Evolutionary conservation across 306 rosid genomes (phyloP).

Genomic region (Medicago arabica): DNA sequence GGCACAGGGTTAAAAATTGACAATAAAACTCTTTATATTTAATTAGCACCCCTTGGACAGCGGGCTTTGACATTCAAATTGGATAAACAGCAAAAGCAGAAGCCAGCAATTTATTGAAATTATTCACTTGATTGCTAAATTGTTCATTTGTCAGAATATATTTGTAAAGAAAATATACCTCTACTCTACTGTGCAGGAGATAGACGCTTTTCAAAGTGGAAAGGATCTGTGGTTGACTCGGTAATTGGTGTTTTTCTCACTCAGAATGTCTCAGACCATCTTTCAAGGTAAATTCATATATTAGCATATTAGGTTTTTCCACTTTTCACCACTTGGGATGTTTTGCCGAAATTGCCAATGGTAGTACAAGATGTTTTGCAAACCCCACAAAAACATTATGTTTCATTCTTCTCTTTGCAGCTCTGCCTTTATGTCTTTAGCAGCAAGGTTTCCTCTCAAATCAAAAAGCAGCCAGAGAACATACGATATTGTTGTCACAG

Average conservation of each 20-base stretch:
- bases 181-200: conserved; percentile 74
- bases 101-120: conserved; percentile 16
- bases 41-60: conserved; percentile 15
- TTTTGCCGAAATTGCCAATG: conserved; percentile 29
- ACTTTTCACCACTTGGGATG: conserved; percentile 23
- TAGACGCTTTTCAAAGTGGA: conserved; percentile 93
- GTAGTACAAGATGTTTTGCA: conserved; percentile 29
- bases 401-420: conserved; percentile 58
- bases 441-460: conserved; percentile 74
- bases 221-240: conserved; percentile 97
- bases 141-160: conserved; percentile 33
- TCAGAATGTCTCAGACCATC: conserved; percentile 96
- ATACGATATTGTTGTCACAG: conserved; percentile 43
- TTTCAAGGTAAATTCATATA: conserved; percentile 72
- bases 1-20: conserved; percentile 4
- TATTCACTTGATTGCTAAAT: conserved; percentile 26
- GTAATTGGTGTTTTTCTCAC: conserved; percentile 95
- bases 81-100: conserved; percentile 35
- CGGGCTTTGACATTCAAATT: conserved; percentile 13
- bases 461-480: conserved; percentile 50
- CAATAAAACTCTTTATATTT: conserved; percentile 20
- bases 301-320: conserved; percentile 24
- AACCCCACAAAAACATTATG: conserved; percentile 20
- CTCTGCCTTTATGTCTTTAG: conserved; percentile 96
- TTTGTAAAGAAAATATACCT: conserved; percentile 36